Base-by-base conservation (phyloP, 805 yeast genomes). In the Kregervanrija pseudodelftensis region DNA sequence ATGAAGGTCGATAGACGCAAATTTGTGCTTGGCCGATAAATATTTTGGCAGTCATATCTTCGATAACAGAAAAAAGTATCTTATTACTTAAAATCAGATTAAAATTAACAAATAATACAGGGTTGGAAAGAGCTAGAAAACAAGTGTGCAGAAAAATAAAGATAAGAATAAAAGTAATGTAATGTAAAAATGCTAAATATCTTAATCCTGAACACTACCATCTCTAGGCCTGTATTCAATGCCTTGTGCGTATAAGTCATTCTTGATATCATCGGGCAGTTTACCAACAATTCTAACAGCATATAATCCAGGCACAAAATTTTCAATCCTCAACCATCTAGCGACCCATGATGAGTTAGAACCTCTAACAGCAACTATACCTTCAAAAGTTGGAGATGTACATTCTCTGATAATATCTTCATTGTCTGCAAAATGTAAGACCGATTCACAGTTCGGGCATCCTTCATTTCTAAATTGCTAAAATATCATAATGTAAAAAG, bases 331-430 rank as follows among this genome's bases (percentile, higher is more conserved):
- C 45, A 91, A 70, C 99, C 99, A 91, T 59, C 85, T 79, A 12
- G 96, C 96, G 35, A 88, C 96, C 99, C 99, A 91, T 2, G 96
- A 87, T 33, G 74, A 77, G 42, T 79, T 77, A 41, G 91, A 88
- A 48, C 84, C 89, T 40, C 95, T 88, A 50, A 88, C 73, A 2
- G 97, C 96, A 5, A 91, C 95, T 32, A 86, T 69, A 0, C 99
- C 99, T 69, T 91, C 99, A 61, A 89, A 91, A 0, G 96, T 80
- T 35, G 98, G 98, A 14, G 96, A 88, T 5, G 98, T 93, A 64
- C 96, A 88, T 59, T 89, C 96, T 59, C 82, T 84, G 41, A 85
- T 85, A 33, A 87, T 77, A 14, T 84, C 80, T 42, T 89, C 95
- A 57, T 93, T 96, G 48, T 82, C 82, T 16, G 59, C 60, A 57